Evolutionary conservation across 139 green algal genomes (phyloP), one percentile per base, ranked within the genome.

Genomic region (Chlamydomonas sp.): DNA sequence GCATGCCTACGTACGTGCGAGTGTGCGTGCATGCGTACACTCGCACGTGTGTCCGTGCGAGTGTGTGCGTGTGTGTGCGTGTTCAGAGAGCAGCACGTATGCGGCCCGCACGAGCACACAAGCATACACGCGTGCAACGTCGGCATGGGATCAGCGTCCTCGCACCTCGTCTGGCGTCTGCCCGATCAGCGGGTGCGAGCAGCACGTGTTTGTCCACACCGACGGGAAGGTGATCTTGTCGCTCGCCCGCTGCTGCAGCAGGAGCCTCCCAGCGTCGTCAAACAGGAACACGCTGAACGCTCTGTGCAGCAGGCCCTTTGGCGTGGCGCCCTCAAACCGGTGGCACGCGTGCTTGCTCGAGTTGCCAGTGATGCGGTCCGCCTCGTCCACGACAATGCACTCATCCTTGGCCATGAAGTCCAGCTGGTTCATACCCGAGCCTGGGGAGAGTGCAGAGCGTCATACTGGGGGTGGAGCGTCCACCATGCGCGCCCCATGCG

Each of bases 191-290:
- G 83, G 94, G 78, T 99, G 94, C 63, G 75, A 90, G 86, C 94
- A 99, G 83, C 94, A 98, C 0, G 94, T 97, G 83, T 99, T 99
- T 48, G 93, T 98, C 93, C 93, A 97, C 48, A 96, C 87, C 1
- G 36, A 59, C 5, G 94, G 94, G 68, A 99, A 99, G 0, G 94
- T 99, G 49, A 99, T 93, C 73, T 99, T 98, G 70, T 28, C 57
- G 3, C 65, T 70, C 0, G 90, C 90, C 0, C 90, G 79, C 82
- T 96, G 86, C 82, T 98, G 94, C 62, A 99, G 81, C 62, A 98
- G 81, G 34, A 98, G 87, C 47, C 84, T 66, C 60, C 91, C 85
- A 20, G 91, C 54, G 0, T 68, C 71, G 73, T 97, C 79, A 79
- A 99, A 99, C 2, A 99, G 76, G 74, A 99, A 99, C 2, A 99